Conservation (phyloP, 352 stramenopile genomes). For the Phytophthora pistaciae region DNA sequence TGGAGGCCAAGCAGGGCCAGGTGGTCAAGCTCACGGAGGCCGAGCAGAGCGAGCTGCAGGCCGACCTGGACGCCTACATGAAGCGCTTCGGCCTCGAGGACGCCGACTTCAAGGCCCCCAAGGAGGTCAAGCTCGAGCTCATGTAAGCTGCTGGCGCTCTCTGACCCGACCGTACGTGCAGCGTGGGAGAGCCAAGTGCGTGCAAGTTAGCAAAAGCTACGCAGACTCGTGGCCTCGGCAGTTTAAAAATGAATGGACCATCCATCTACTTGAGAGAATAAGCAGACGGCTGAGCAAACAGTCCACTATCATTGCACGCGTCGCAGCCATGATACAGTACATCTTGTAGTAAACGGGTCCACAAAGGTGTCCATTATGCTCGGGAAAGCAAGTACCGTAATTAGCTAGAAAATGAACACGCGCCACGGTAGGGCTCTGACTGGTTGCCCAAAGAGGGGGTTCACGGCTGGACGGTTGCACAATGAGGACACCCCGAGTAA, state of each 20-base stretch:
- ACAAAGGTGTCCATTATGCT: not conserved
- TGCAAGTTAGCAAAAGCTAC: conserved; percentile 26
- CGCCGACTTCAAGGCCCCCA: conserved; percentile 82
- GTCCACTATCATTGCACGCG: not conserved
- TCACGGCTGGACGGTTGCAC: too few relatives aligned
- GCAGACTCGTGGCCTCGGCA: conserved; percentile 26
- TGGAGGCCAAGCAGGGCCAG: conserved; percentile 85
- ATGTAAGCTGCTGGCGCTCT: conserved; percentile 63
- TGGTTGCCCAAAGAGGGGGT: too few relatives aligned
- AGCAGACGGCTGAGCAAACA: conserved; percentile 4
- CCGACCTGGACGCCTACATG: conserved; percentile 88
- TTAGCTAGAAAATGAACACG: too few relatives aligned
- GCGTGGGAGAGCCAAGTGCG: conserved; percentile 18
- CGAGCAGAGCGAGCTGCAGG: conserved; percentile 87
- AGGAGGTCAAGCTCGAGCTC: conserved; percentile 88
- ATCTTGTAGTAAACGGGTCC: too few relatives aligned
- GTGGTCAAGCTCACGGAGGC: conserved; percentile 76
- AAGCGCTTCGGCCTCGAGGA: conserved; percentile 86
- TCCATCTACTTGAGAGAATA: conserved; percentile 49
- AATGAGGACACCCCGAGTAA: too few relatives aligned
- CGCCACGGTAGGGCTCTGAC: too few relatives aligned
- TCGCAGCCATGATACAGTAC: not conserved
- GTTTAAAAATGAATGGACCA: conserved; percentile 46
- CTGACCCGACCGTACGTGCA: conserved; percentile 18
- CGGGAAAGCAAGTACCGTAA: too few relatives aligned